These are phyloP conservation scores for Gautieria morchelliformis DNA, from an alignment of 768 basidiomycete species.

Conservation along the genomic window DNA sequence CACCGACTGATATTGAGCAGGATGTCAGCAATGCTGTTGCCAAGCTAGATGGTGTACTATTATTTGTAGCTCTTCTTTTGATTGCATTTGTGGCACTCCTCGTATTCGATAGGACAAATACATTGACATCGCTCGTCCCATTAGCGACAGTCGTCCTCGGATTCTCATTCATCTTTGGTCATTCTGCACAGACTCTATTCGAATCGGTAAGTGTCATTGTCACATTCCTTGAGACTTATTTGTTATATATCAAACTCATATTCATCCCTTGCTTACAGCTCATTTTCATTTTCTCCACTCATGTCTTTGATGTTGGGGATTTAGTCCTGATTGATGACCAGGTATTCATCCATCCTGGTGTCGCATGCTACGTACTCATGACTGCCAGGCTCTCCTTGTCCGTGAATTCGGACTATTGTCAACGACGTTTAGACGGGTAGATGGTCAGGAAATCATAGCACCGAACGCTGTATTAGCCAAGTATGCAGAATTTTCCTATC, in stretches of 20 bases:
- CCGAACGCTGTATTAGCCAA: constrained; percentile 61
- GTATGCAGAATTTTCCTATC: neutral
- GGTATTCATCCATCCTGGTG: constrained; percentile 21
- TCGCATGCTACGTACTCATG: neutral
- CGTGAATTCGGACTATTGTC: constrained; percentile 75
- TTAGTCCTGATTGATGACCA: constrained; percentile 74
- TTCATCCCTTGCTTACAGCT: constrained; percentile 33
- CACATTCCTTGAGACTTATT: neutral
- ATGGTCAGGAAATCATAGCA: constrained; percentile 71
- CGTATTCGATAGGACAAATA: constrained; percentile 61
- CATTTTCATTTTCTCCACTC: constrained; percentile 79
- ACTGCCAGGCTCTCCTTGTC: constrained; percentile 36
- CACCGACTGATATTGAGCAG: constrained; percentile 24
- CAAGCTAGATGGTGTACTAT: constrained; percentile 68
- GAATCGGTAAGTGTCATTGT: constrained; percentile 45
- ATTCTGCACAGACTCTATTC: constrained; percentile 70
- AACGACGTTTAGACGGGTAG: constrained; percentile 70
- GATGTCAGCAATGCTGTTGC: constrained; percentile 65
- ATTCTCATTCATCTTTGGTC: constrained; percentile 79
- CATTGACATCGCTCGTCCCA: constrained; percentile 65
- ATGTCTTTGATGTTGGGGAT: constrained; percentile 80
- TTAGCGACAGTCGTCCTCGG: constrained; percentile 73
- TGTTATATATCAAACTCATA: neutral
- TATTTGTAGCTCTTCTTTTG: constrained; percentile 44
- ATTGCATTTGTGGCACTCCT: constrained; percentile 64